A percentile compares a stretch with the other conserved stretches of the same genome.
Conservation (phyloP, 2,329 filamentous ascomycete species). For the Fusarium sororula region DNA sequence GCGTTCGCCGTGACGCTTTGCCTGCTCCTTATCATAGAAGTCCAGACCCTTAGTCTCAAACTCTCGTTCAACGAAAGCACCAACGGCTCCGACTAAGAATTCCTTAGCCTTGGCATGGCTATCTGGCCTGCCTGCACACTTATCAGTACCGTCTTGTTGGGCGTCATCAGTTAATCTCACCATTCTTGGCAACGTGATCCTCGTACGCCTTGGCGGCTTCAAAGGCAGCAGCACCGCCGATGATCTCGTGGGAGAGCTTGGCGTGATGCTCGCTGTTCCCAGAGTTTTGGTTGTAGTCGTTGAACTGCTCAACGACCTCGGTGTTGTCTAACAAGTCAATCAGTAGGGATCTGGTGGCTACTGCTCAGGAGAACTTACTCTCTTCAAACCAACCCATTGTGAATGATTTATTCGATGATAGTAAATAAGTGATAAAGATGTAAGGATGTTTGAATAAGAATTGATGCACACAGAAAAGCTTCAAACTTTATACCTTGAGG, state of each 20-base stretch:
- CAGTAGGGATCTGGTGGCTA: not conserved
- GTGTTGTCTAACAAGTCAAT: slow-evolving; percentile 21
- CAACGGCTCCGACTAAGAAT: slow-evolving; percentile 41
- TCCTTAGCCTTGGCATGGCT: slow-evolving; percentile 45
- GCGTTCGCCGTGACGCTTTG: slow-evolving; percentile 23
- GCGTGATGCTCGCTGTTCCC: slow-evolving; percentile 36
- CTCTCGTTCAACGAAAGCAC: slow-evolving; percentile 46
- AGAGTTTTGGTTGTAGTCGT: slow-evolving; percentile 39
- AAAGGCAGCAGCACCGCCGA: slow-evolving; percentile 45
- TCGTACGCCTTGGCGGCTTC: slow-evolving; percentile 47
- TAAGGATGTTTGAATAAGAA: not conserved
- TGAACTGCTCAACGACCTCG: slow-evolving; percentile 27
- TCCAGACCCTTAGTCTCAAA: slow-evolving; percentile 45
- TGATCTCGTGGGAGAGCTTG: slow-evolving; percentile 44
- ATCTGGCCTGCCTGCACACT: slow-evolving; percentile 19
- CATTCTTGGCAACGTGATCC: slow-evolving; percentile 41
- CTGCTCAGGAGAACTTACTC: not conserved
- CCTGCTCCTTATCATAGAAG: slow-evolving; percentile 41
- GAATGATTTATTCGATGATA: not conserved
- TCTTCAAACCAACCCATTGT: slow-evolving; percentile 27
- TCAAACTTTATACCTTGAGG: slow-evolving; percentile 14
- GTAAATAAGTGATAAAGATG: not conserved
- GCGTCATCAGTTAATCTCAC: not conserved
- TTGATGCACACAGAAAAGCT: not conserved
- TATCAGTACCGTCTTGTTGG: not conserved